Percentiles rank a stretch among this genome's conserved stretches.
These are phyloP conservation scores for Pholiota adiposa DNA, from an alignment of 1,284 basidiomycete genomes.

Conservation along the genomic window DNA sequence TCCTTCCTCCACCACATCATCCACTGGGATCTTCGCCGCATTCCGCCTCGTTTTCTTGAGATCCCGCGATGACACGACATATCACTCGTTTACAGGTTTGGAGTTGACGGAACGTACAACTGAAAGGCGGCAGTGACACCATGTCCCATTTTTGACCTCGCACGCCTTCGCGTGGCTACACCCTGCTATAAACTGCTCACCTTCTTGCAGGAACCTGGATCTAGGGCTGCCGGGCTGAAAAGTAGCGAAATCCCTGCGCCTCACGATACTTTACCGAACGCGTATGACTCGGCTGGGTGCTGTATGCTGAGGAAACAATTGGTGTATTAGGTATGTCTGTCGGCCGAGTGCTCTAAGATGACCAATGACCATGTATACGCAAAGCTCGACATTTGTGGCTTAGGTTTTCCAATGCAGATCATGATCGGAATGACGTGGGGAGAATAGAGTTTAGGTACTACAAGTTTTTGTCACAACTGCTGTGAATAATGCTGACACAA, in stretches of 20 bases:
- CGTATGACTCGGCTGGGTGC: background rate
- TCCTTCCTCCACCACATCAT: background rate
- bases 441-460: background rate
- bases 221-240: background rate
- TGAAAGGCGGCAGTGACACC: constrained; percentile 1
- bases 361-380: background rate
- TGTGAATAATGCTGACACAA: constrained; percentile 6
- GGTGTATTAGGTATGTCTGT: background rate
- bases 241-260: background rate
- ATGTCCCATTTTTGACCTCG: background rate
- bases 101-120: background rate
- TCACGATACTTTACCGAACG: background rate
- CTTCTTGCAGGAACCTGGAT: background rate
- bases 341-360: background rate
- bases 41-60: background rate
- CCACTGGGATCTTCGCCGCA: background rate
- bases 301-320: background rate
- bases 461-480: constrained; percentile 6
- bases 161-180: background rate
- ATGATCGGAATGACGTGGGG: constrained; percentile 9
- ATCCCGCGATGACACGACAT: background rate
- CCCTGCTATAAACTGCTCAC: background rate
- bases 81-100: background rate
- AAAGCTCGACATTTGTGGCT: background rate
- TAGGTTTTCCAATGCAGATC: background rate